These are phyloP conservation scores for Neovahlkampfia damariscottae DNA, from an alignment of 78 protist species.

Conservation along the genomic window DNA sequence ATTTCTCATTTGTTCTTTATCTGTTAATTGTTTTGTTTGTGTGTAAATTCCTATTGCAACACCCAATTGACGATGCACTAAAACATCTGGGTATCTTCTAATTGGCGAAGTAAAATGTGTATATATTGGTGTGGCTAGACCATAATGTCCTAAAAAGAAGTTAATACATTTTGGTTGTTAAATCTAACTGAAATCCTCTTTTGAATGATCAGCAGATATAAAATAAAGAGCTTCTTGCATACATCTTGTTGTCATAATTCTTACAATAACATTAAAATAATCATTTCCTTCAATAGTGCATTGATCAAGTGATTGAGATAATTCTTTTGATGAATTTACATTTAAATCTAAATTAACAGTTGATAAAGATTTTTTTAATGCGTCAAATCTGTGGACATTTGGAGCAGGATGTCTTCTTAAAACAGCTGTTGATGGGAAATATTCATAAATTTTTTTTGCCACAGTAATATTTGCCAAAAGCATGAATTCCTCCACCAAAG, in stretches of 20 bases:
- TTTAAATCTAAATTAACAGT: background rate
- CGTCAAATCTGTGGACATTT: conserved; percentile 12
- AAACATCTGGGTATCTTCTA: conserved; percentile 59
- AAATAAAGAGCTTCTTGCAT: conserved; percentile 82
- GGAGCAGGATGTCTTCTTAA: conserved; percentile 75
- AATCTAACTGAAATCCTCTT: too few species aligned
- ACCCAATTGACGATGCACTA: conserved; percentile 30
- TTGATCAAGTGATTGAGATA: conserved; percentile 50
- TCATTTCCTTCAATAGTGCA: conserved; percentile 19
- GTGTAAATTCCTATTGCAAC: conserved; percentile 9
- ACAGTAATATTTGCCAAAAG: conserved; percentile 85
- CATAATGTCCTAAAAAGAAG: conserved; percentile 83
- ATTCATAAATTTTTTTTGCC: conserved; percentile 49
- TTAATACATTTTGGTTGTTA: too few species aligned
- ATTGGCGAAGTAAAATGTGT: conserved; percentile 99
- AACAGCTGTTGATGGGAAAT: conserved; percentile 44
- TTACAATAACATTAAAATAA: conserved; percentile 58
- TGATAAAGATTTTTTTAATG: background rate
- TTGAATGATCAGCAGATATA: conserved; percentile 30
- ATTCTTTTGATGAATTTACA: conserved; percentile 8
- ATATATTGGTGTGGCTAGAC: conserved; percentile 80
- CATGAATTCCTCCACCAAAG: conserved; percentile 88
- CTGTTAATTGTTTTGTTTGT: background rate
- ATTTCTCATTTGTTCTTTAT: background rate
- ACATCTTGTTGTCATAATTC: conserved; percentile 71